Base-by-base conservation (phyloP, 352 stramenopile species). In the Pythium aquatile region DNA sequence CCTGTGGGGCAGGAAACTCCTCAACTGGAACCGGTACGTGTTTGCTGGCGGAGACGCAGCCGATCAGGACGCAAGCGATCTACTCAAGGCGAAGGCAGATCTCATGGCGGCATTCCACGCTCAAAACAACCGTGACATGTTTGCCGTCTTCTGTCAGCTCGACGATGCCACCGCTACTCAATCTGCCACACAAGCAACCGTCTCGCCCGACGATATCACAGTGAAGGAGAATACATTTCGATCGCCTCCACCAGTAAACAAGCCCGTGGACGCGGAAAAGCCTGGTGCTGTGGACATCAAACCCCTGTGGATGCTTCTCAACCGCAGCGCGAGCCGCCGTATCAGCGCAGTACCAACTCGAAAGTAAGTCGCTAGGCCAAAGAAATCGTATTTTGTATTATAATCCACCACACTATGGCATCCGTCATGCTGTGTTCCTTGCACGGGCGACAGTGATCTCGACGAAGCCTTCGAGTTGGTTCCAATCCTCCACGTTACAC, bases 1-100 rank as follows among this genome's bases (percentile, higher is more conserved):
- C 16, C 63, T 62, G 24, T 91, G 83, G 83, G 66, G 77, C 11
- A 48, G 63, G 0, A 85, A 80, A 61, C 33, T 91, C 28, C 58
- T 89, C 13, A 91, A 91, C 49, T 91, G 83, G 83, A 89, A 87
- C 60, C 75, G 83, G 13, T 83, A 79, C 55, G 80, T 91, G 5
- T 91, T 91, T 47, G 56, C 63, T 6, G 57, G 63, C 47, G 61
- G 40, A 5, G 56, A 20, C 9, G 58, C 39, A 9, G 35, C 7
- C 46, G 69, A 32, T 37, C 57, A 57, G 7, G 30, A n/a, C 7
- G 33, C 60, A 16, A 48, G 65, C 17, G 60, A 68, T 46, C 66
- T 76, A 0, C 53, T 72, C 17, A 52, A 68, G 10, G 61, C 59
- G 5, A 72, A 78, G 46, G 39, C 37, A 9, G 66, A 73, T 2